phyloP scores from a whole-genome alignment of 2,329 filamentous ascomycete species.

The Scedosporium boydii region DNA sequence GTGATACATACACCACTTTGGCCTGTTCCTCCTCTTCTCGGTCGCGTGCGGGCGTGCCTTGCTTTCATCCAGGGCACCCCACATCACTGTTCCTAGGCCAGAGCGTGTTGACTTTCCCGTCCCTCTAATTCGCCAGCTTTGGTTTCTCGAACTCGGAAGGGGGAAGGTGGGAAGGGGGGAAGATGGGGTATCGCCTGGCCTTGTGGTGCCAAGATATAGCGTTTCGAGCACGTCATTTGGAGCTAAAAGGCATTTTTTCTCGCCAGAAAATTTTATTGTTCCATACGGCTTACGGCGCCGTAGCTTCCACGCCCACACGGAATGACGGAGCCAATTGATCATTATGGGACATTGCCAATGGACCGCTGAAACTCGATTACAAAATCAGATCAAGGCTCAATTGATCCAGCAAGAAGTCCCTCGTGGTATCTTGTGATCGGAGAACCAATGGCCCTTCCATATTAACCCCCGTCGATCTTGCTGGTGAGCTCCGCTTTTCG shows the following conservation, averaged over 20 bases:
- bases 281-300: not conserved
- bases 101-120: not conserved
- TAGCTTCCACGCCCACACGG: not conserved
- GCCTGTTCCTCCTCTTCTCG: not conserved
- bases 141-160: not conserved
- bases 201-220: not conserved
- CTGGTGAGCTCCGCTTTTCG: too few relatives aligned
- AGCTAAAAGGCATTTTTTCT: conserved; percentile 10
- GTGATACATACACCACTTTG: not conserved
- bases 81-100: not conserved
- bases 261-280: not conserved
- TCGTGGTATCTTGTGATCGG: not conserved
- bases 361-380: not conserved
- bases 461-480: not conserved
- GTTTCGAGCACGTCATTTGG: conserved; percentile 15
- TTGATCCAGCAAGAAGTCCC: not conserved
- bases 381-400: not conserved
- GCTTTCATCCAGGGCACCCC: not conserved
- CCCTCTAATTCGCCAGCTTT: not conserved
- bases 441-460: not conserved
- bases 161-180: not conserved
- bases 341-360: not conserved
- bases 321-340: not conserved
- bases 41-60: not conserved
- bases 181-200: not conserved